These are phyloP conservation scores for Paraleonurus japonicus DNA, from an alignment of 257 asterid species.

Conservation along the genomic window DNA sequence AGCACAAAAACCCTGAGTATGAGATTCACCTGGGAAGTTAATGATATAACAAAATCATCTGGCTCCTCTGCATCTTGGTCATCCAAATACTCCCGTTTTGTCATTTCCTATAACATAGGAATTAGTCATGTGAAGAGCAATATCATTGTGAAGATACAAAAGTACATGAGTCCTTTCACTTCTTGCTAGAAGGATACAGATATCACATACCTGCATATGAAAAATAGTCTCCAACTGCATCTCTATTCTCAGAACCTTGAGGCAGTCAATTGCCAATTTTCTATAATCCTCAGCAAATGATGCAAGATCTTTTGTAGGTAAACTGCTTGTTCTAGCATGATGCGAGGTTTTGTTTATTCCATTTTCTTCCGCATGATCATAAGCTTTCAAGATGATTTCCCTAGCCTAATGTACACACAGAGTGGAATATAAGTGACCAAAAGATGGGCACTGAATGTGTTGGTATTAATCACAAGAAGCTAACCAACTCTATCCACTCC, in stretches of 20 bases:
- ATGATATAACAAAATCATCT: slow-evolving; percentile 87
- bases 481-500: slow-evolving; percentile 11
- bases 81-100: slow-evolving; percentile 82
- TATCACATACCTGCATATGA: slow-evolving; percentile 80
- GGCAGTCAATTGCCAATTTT: slow-evolving; percentile 93
- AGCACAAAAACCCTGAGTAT: slow-evolving; percentile 16
- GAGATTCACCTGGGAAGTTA: slow-evolving; percentile 78
- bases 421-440: slow-evolving; percentile 23
- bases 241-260: slow-evolving; percentile 93
- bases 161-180: neutral
- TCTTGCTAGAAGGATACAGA: slow-evolving; percentile 2
- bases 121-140: slow-evolving; percentile 23
- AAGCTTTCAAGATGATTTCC: slow-evolving; percentile 57
- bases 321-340: slow-evolving; percentile 66
- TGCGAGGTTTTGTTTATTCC: slow-evolving; percentile 40
- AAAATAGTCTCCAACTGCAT: slow-evolving; percentile 95
- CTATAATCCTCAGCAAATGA: slow-evolving; percentile 95
- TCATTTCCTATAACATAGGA: slow-evolving; percentile 66
- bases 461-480: slow-evolving; percentile 11
- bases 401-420: slow-evolving; percentile 55
- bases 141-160: slow-evolving; percentile 18
- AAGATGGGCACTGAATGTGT: slow-evolving; percentile 8
- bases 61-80: slow-evolving; percentile 99
- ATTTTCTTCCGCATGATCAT: slow-evolving; percentile 62
- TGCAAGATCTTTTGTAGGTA: slow-evolving; percentile 65